Percentiles rank a stretch among this genome's conserved stretches.
Evolutionary conservation across 1,284 basidiomycete genomes (phyloP).

Genomic region (Pseudozyma thailandica): DNA sequence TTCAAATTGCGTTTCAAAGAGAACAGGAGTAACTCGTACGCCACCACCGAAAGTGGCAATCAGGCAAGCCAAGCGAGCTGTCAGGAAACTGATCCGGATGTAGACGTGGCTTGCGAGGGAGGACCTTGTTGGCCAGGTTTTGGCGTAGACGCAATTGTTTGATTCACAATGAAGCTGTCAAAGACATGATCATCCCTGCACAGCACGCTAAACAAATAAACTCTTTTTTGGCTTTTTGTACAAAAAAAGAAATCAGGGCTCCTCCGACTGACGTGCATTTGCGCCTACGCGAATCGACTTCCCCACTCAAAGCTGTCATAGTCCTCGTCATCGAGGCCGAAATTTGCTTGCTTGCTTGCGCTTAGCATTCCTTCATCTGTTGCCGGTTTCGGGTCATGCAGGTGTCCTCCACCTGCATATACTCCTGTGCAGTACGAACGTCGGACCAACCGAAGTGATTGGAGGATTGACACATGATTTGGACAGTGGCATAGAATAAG

Average conservation of each 20-base stretch:
- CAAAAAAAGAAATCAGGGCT: background rate
- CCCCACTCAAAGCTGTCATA: background rate
- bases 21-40: too few relatives aligned
- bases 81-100: conserved; percentile 14
- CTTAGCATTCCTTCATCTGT: background rate
- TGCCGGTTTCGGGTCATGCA: background rate
- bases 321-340: background rate
- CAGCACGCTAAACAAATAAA: background rate
- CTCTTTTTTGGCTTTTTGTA: too few relatives aligned
- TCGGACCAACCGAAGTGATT: conserved; percentile 7
- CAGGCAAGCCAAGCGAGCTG: conserved; percentile 2
- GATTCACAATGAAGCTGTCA: conserved; percentile 36
- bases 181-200: conserved; percentile 13
- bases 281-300: conserved; percentile 21
- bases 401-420: too few relatives aligned
- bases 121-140: too few relatives aligned
- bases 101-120: too few relatives aligned
- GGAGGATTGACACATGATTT: too few relatives aligned
- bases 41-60: background rate
- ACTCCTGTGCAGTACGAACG: too few relatives aligned
- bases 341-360: background rate
- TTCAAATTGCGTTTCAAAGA: too few relatives aligned
- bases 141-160: too few relatives aligned
- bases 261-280: background rate
- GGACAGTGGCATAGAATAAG: conserved; percentile 15